Percentiles rank a stretch among this genome's conserved stretches.
Conservation (phyloP, 257 asterid genomes). For the Salvia miltiorrhiza region DNA sequence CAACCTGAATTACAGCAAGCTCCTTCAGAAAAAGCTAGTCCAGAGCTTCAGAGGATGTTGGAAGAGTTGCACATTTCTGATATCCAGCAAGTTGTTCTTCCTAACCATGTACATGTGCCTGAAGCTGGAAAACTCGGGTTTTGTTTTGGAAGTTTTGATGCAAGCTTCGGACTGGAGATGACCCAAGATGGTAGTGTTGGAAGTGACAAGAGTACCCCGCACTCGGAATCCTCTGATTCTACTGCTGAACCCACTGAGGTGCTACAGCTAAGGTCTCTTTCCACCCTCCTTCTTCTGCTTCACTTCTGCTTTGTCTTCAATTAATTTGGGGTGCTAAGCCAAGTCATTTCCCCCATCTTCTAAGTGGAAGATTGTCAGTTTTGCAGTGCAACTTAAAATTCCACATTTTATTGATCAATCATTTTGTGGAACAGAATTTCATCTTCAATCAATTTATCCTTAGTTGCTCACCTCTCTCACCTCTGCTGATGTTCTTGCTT, state of each 20-base stretch:
- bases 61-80: slow-evolving; percentile 53
- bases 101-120: slow-evolving; percentile 78
- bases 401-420: not conserved
- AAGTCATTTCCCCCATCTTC: not conserved
- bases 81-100: slow-evolving; percentile 66
- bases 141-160: slow-evolving; percentile 87
- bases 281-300: not conserved
- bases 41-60: slow-evolving; percentile 58
- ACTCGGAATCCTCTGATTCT: slow-evolving; percentile 49
- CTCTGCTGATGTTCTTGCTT: not conserved
- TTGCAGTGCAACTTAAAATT: not conserved
- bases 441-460: not conserved
- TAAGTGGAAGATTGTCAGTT: not conserved
- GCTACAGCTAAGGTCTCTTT: slow-evolving; percentile 54
- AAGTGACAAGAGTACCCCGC: slow-evolving; percentile 35
- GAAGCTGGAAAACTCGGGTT: slow-evolving; percentile 81
- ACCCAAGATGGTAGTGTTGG: slow-evolving; percentile 32
- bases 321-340: not conserved
- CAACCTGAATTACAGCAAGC: slow-evolving; percentile 35
- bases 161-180: slow-evolving; percentile 52
- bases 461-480: not conserved
- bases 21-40: slow-evolving; percentile 43
- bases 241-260: slow-evolving; percentile 48
- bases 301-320: not conserved
- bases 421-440: not conserved